Percentiles rank a stretch among this genome's conserved stretches.
phyloP scores from a whole-genome alignment of 2,329 filamentous ascomycete genomes.

The Chrysosporium queenslandicum region DNA sequence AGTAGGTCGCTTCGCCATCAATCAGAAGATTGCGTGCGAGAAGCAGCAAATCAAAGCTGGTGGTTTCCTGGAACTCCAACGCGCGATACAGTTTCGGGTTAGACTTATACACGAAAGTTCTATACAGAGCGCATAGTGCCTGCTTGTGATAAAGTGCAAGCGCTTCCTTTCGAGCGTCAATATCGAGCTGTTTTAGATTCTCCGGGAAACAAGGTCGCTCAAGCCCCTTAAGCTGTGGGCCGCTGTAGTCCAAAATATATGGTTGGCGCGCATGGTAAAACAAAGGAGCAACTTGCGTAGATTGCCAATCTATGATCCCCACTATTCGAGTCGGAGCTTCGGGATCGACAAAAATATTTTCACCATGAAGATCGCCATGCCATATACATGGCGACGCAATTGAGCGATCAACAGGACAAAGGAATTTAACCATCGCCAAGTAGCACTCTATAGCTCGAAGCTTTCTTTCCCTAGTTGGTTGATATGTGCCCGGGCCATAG shows the following conservation, averaged over 20 bases:
- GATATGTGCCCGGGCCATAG: conserved; percentile 32
- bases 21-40: conserved; percentile 13
- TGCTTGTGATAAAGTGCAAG: neutral
- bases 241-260: conserved; percentile 23
- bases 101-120: conserved; percentile 11
- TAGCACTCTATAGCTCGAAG: conserved; percentile 18
- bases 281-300: conserved; percentile 24
- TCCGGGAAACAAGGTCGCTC: conserved; percentile 16
- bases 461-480: conserved; percentile 21
- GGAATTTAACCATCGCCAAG: conserved; percentile 7
- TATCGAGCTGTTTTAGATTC: neutral
- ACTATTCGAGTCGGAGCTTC: conserved; percentile 21
- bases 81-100: conserved; percentile 10
- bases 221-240: conserved; percentile 23
- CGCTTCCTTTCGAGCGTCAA: conserved; percentile 1
- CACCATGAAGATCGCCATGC: conserved; percentile 26
- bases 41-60: conserved; percentile 10
- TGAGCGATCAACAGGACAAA: conserved; percentile 11
- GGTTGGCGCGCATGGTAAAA: conserved; percentile 24
- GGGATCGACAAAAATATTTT: conserved; percentile 27
- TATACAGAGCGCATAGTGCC: neutral
- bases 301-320: conserved; percentile 28
- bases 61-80: conserved; percentile 10
- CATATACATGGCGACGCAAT: conserved; percentile 25
- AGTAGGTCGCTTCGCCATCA: conserved; percentile 12